Percentiles rank a stretch among this genome's conserved stretches.
Conservation (phyloP, 2,329 filamentous ascomycete species). For the Rhinocladiella similis region DNA sequence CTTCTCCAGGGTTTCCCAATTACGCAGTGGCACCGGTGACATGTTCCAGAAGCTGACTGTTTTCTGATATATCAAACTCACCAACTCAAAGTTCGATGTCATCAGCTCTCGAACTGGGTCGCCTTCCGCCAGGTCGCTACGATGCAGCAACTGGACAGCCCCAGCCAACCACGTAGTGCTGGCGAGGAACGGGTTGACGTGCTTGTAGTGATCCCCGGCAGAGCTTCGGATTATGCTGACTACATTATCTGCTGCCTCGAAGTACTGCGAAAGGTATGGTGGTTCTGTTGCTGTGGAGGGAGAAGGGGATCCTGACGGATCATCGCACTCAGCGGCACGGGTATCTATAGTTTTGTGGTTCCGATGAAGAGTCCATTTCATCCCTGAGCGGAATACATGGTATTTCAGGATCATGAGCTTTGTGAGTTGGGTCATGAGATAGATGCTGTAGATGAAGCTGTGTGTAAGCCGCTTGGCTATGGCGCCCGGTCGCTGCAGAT, state of each 20-base stretch:
- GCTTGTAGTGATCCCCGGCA: conserved; percentile 1
- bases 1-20: not conserved
- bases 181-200: conserved; percentile 36
- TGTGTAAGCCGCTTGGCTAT: conserved; percentile 11
- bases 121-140: conserved; percentile 29
- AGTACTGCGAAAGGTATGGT: not conserved
- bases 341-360: not conserved
- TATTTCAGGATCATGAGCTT: conserved; percentile 38
- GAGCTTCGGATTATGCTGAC: conserved; percentile 15
- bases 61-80: not conserved
- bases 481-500: not conserved
- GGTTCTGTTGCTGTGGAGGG: not conserved
- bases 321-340: not conserved
- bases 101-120: conserved; percentile 24
- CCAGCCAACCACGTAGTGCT: conserved; percentile 37
- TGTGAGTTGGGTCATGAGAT: conserved; percentile 38
- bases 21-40: not conserved
- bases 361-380: conserved; percentile 7
- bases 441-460: conserved; percentile 35
- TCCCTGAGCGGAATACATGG: conserved; percentile 29
- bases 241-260: conserved; percentile 33
- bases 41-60: not conserved
- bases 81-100: not conserved
- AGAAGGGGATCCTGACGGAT: not conserved
- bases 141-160: conserved; percentile 31